These are phyloP conservation scores for Vigna hirtella DNA, from an alignment of 306 rosid species.

Conservation along the genomic window DNA sequence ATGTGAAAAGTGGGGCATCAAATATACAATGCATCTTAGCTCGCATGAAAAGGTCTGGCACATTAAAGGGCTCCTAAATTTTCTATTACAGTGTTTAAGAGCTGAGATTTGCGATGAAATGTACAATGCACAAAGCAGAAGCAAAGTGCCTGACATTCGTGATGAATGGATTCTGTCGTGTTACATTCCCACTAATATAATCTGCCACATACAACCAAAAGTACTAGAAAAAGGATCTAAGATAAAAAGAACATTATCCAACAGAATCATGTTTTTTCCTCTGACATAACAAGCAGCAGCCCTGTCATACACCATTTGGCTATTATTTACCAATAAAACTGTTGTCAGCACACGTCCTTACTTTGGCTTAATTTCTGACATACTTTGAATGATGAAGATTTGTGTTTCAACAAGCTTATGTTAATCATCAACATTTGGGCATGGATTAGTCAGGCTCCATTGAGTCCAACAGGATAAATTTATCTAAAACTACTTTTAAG, in stretches of 20 bases:
- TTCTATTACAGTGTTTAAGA: neutral
- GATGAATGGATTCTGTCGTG: neutral
- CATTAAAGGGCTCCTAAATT: neutral
- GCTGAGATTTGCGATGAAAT: conserved; percentile 1
- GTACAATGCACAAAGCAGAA: neutral
- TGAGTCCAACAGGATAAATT: too few relatives aligned
- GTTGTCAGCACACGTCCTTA: neutral
- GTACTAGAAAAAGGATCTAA: neutral
- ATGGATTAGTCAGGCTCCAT: neutral
- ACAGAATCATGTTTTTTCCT: neutral
- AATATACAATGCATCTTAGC: too few relatives aligned
- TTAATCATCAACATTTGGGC: neutral
- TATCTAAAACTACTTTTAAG: too few relatives aligned
- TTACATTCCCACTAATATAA: neutral
- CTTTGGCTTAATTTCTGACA: neutral
- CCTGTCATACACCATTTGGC: neutral
- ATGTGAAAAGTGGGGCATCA: too few relatives aligned
- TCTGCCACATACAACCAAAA: neutral
- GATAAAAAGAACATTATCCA: neutral
- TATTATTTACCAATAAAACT: neutral
- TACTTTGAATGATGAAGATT: neutral
- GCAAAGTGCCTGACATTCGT: neutral
- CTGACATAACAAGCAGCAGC: neutral
- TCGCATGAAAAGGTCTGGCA: neutral
- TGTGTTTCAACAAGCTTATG: neutral